Conservation (phyloP, 116 monocot species). For the Cymodocea nodosa region DNA sequence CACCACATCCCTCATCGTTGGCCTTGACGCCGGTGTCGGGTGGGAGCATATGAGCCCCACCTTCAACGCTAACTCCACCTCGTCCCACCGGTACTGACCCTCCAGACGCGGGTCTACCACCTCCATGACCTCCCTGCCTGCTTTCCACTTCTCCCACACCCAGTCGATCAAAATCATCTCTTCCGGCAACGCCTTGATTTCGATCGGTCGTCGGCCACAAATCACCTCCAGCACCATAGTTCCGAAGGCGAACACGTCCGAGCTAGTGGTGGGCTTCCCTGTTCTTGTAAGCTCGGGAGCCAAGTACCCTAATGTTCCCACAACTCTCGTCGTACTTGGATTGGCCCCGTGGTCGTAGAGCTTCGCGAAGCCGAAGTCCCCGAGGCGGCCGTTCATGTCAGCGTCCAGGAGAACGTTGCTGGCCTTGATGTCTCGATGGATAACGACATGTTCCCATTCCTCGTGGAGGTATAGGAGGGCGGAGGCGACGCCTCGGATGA, state of each 20-base stretch:
- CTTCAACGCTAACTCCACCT: slow-evolving; percentile 32
- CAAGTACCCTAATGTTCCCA: slow-evolving; percentile 53
- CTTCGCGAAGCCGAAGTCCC: slow-evolving; percentile 57
- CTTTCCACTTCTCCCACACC: slow-evolving; percentile 23
- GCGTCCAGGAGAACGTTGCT: slow-evolving; percentile 53
- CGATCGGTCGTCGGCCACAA: slow-evolving; percentile 37
- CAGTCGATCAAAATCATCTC: slow-evolving; percentile 24
- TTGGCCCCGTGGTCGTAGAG: slow-evolving; percentile 50
- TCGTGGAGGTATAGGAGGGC: slow-evolving; percentile 47
- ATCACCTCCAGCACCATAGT: slow-evolving; percentile 34
- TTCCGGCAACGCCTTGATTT: slow-evolving; percentile 5
- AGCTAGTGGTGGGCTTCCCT: slow-evolving; percentile 20
- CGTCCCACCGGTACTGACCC: too few species aligned
- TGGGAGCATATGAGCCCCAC: slow-evolving; percentile 45
- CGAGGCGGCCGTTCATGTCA: slow-evolving; percentile 27
- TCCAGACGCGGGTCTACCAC: slow-evolving; percentile 3
- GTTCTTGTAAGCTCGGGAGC: slow-evolving; percentile 41
- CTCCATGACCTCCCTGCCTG: slow-evolving; percentile 9
- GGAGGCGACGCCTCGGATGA: slow-evolving; percentile 29
- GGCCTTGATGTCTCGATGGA: slow-evolving; percentile 57
- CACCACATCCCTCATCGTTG: slow-evolving; percentile 19
- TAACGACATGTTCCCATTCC: slow-evolving; percentile 49
- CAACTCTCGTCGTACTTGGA: slow-evolving; percentile 37
- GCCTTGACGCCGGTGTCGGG: slow-evolving; percentile 11
- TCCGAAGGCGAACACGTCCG: slow-evolving; percentile 54